phyloP scores from a whole-genome alignment of 2,329 filamentous ascomycete species.

The Mollisia scopiformis region DNA sequence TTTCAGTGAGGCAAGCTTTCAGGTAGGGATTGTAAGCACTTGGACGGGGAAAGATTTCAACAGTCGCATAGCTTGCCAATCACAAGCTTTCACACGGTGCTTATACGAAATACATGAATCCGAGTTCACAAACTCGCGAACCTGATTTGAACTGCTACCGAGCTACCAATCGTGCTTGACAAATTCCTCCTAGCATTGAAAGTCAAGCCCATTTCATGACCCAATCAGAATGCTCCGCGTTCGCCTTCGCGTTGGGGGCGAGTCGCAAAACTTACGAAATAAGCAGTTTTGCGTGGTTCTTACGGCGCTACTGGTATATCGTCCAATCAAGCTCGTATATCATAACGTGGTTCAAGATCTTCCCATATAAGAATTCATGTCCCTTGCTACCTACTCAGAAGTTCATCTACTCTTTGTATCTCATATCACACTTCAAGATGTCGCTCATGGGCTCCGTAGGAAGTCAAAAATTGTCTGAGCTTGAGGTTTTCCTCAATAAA shows the following conservation, averaged over 20 bases:
- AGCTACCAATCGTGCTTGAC: too few species aligned
- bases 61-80: too few species aligned
- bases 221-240: background rate
- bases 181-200: too few species aligned
- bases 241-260: background rate
- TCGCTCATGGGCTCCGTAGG: background rate
- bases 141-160: background rate
- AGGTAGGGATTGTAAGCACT: too few species aligned
- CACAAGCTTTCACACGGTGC: too few species aligned
- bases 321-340: background rate
- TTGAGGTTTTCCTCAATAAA: conserved; percentile 14
- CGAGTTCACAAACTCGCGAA: background rate
- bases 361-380: background rate
- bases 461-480: conserved; percentile 1
- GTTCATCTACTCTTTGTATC: background rate
- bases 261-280: background rate
- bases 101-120: background rate
- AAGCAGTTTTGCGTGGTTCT: background rate
- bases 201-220: too few species aligned
- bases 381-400: background rate
- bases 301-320: background rate
- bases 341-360: background rate
- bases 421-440: background rate
- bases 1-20: too few species aligned
- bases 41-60: too few species aligned